These are phyloP conservation scores for Jatropha multifida DNA, from an alignment of 441 rosid genomes.

Conservation along the genomic window DNA sequence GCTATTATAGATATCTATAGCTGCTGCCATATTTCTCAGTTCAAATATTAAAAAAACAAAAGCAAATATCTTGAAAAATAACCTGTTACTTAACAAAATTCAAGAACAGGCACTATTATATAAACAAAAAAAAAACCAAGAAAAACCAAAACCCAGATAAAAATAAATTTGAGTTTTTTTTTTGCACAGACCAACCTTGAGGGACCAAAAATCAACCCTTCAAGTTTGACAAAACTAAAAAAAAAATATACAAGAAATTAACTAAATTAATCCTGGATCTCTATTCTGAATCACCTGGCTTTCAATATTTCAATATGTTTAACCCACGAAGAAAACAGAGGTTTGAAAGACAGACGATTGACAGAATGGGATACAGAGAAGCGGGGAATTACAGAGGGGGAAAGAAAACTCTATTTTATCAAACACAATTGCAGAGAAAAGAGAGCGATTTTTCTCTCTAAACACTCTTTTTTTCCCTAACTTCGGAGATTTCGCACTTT, in stretches of 20 bases:
- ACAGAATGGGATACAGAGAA: conserved; percentile 68
- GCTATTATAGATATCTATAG: conserved; percentile 50
- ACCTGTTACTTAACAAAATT: conserved; percentile 55
- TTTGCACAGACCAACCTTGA: conserved; percentile 27
- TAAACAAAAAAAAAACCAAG: conserved; percentile 1
- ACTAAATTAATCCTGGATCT: conserved; percentile 42
- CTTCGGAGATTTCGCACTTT: conserved; percentile 31
- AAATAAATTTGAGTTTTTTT: conserved; percentile 29
- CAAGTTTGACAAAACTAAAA: conserved; percentile 34
- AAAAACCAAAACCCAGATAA: conserved; percentile 32
- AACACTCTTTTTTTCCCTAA: conserved; percentile 16
- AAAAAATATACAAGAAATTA: background rate
- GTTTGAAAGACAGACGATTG: conserved; percentile 56
- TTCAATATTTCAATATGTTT: conserved; percentile 32
- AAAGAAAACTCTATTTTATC: background rate
- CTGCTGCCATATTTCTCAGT: conserved; percentile 47
- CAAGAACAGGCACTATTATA: conserved; percentile 37
- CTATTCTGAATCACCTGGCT: conserved; percentile 68
- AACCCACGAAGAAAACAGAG: conserved; percentile 35
- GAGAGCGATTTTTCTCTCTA: background rate
- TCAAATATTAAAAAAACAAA: background rate
- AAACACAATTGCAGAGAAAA: conserved; percentile 1
- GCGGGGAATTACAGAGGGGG: conserved; percentile 27
- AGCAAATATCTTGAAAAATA: conserved; percentile 9
- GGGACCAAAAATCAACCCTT: conserved; percentile 63